Percentiles rank a stretch among this genome's conserved stretches.
Conservation (phyloP, 495 filamentous ascomycete genomes). For the Acidiella bohemica region DNA sequence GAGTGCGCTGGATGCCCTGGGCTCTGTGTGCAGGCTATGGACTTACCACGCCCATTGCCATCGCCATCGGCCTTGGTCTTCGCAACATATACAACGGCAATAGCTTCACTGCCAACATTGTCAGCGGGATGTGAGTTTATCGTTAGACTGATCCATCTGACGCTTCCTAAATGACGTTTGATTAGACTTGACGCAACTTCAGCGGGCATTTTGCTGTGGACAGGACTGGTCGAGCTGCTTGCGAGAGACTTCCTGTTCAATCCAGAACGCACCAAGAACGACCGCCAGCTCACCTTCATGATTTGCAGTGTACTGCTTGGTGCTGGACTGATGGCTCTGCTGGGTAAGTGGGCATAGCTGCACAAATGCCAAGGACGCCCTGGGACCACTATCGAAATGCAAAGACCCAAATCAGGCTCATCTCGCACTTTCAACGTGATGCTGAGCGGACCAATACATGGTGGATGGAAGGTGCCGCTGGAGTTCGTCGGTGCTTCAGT, state of each 20-base stretch:
- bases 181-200: slow-evolving; percentile 80
- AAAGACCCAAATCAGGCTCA: no score
- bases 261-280: slow-evolving; percentile 56
- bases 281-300: slow-evolving; percentile 47
- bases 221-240: slow-evolving; percentile 80
- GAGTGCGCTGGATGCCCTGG: slow-evolving; percentile 57
- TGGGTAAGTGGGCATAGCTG: slow-evolving; percentile 73
- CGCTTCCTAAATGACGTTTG: no score
- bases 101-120: slow-evolving; percentile 49
- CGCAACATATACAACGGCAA: slow-evolving; percentile 49
- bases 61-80: slow-evolving; percentile 67
- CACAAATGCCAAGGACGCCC: no score
- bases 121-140: slow-evolving; percentile 76
- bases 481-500: no score
- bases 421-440: no score
- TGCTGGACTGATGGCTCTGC: slow-evolving; percentile 64
- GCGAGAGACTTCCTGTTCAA: slow-evolving; percentile 96
- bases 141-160: no score
- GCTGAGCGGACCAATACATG: no score
- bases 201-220: slow-evolving; percentile 83
- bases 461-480: no score
- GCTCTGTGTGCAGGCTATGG: slow-evolving; percentile 53
- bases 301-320: slow-evolving; percentile 61
- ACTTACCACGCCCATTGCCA: slow-evolving; percentile 68
- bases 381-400: no score